These are phyloP conservation scores for Vitis labrusca DNA, from an alignment of 164 flowering plant genomes.

Conservation along the genomic window DNA sequence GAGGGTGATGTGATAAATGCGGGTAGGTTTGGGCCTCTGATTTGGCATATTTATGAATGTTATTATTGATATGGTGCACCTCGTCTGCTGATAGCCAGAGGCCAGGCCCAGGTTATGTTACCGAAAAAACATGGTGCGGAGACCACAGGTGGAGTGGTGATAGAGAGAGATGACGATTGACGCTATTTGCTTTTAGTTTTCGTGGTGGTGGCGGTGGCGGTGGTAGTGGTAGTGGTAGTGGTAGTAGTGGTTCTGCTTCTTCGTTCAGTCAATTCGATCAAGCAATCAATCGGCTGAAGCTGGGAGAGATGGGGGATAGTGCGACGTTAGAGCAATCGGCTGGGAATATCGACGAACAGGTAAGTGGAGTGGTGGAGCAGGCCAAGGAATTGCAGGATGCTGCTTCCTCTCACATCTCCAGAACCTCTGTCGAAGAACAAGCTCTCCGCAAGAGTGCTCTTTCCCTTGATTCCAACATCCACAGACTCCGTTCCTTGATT, in stretches of 20 bases:
- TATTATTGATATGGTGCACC: too few relatives aligned
- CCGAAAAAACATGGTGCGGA: too few relatives aligned
- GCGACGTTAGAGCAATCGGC: conserved; percentile 17
- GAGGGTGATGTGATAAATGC: too few relatives aligned
- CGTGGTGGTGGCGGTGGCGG: too few relatives aligned
- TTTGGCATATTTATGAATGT: too few relatives aligned
- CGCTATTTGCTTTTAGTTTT: too few relatives aligned
- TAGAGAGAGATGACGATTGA: too few relatives aligned
- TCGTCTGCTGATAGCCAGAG: too few relatives aligned
- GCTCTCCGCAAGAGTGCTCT: conserved; percentile 54
- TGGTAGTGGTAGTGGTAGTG: neutral
- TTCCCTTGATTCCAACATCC: conserved; percentile 51
- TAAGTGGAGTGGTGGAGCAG: conserved; percentile 50
- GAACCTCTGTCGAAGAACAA: conserved; percentile 57
- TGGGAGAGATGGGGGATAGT: conserved; percentile 3
- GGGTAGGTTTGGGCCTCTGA: too few relatives aligned
- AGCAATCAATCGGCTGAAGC: neutral
- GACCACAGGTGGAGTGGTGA: too few relatives aligned
- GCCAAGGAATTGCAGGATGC: conserved; percentile 79
- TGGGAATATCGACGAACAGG: conserved; percentile 45
- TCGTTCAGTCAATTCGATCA: neutral
- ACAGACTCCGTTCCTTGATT: conserved; percentile 41
- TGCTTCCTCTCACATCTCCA: conserved; percentile 52
- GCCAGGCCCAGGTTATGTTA: too few relatives aligned
- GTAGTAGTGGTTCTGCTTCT: neutral